phyloP scores from a whole-genome alignment of 129 eudicot genomes.

The Artemisia tridentata region DNA sequence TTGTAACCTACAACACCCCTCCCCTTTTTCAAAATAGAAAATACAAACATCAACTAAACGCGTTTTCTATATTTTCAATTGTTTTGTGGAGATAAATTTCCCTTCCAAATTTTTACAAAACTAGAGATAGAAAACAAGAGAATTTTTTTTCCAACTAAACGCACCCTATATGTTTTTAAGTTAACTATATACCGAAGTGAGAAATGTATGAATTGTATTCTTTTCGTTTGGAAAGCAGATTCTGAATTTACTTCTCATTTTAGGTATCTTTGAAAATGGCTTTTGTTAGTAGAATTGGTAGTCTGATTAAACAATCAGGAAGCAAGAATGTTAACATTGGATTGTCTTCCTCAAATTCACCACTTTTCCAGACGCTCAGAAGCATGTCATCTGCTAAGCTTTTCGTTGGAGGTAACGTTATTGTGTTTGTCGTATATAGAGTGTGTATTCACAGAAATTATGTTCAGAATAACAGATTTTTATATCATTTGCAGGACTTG shows the following conservation, averaged over 20 bases:
- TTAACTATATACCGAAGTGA: not conserved
- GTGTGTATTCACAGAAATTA: not conserved
- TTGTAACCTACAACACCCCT: too few species aligned
- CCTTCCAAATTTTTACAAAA: too few species aligned
- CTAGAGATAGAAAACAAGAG: too few species aligned
- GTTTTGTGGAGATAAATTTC: too few species aligned
- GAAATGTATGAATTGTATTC: not conserved
- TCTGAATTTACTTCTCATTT: constrained; percentile 3
- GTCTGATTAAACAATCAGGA: constrained; percentile 58
- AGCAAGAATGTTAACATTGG: constrained; percentile 45
- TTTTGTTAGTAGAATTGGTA: constrained; percentile 57
- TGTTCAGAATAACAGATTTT: constrained; percentile 11
- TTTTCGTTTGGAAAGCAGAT: not conserved
- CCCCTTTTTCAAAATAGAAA: too few species aligned
- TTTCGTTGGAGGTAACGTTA: constrained; percentile 65
- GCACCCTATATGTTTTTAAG: too few species aligned
- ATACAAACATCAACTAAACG: too few species aligned
- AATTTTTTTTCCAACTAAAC: too few species aligned
- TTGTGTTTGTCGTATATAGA: constrained; percentile 19
- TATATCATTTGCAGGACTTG: constrained; percentile 33
- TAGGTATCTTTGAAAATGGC: constrained; percentile 61
- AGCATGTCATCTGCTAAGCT: constrained; percentile 86
- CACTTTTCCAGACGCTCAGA: constrained; percentile 63
- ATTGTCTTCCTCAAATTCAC: constrained; percentile 47
- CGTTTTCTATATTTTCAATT: too few species aligned